Evolutionary conservation across 306 rosid species (phyloP), one percentile per base, ranked within the genome.

Genomic region (Cicer pinnatifidum): DNA sequence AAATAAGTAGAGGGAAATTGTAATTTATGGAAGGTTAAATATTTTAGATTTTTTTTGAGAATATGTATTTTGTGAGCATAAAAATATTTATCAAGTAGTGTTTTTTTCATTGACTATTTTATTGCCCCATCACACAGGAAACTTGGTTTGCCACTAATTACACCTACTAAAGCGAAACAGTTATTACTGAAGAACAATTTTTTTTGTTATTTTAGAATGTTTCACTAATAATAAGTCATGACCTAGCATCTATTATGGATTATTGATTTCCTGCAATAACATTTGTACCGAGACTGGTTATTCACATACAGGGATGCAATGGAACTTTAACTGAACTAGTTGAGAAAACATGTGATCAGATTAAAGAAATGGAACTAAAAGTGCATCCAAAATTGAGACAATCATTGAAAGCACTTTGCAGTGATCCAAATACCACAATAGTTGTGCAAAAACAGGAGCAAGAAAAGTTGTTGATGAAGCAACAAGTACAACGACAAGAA

Each of bases 241-340:
- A 72, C 40, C 9, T 44, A 73, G 38, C 59, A 23, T 73, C 64
- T 19, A 10, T 69, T 6, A 64, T 45, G 45, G 35, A 15, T 53
- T 28, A 28, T 28, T 28, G 35, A 28, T 28, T 28, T 78, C 40
- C 1, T 60, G 11, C 37, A 9, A 35, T 43, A 23, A 20, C 71
- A 63, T 70, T 40, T 77, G 38, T 67, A 73, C 54, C 23, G 68
- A 59, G 71, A 39, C 52, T 70, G 77, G 74, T 71, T 79, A 71
- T 80, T 62, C 47, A 63, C 64, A 13, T 64, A 16, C 66, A 93
- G 97, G 98, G 97, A 72, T 91, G 91, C 87, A 93, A 93, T 66
- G 89, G 91, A 12, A 89, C 97, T 28, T 61, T 93, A 86, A 93
- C 98, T 15, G 98, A 88, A 80, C 92, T 92, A 61, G 88, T 93